Evolutionary conservation across 345 rosid species (phyloP).

Genomic region (Litchi chinensis): DNA sequence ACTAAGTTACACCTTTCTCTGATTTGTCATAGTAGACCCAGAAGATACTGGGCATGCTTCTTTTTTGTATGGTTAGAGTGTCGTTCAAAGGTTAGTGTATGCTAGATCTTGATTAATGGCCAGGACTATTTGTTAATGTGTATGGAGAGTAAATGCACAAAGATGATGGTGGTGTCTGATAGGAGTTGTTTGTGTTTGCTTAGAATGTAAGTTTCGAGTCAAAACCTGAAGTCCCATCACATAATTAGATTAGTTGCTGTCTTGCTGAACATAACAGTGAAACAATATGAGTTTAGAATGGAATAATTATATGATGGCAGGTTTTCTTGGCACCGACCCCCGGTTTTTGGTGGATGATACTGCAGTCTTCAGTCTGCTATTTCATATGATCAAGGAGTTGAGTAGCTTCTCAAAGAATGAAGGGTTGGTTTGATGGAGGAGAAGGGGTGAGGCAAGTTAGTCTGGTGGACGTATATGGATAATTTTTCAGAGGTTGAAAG

Average conservation of each 20-base stretch:
- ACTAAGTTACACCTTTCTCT: neutral
- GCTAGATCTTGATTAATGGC: constrained; percentile 77
- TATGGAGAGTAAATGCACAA: constrained; percentile 91
- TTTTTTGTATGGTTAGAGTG: constrained; percentile 75
- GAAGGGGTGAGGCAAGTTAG: constrained; percentile 61
- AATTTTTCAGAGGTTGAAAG: constrained; percentile 79
- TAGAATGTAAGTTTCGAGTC: constrained; percentile 89
- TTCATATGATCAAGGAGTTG: constrained; percentile 86
- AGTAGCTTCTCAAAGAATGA: constrained; percentile 71
- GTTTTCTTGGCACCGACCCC: constrained; percentile 64
- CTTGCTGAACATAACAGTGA: constrained; percentile 87
- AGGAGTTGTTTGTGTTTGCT: constrained; percentile 97
- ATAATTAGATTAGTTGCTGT: constrained; percentile 89
- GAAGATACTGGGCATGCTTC: constrained; percentile 96
- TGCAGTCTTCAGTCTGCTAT: constrained; percentile 84
- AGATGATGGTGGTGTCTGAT: constrained; percentile 59
- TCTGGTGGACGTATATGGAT: constrained; percentile 85
- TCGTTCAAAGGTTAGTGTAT: constrained; percentile 83
- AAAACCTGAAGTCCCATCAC: constrained; percentile 78
- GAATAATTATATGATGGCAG: constrained; percentile 93
- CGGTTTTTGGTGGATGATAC: constrained; percentile 84
- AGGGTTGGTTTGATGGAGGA: constrained; percentile 60
- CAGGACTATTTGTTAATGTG: constrained; percentile 86
- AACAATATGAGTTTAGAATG: constrained; percentile 94
- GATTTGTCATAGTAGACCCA: constrained; percentile 47